Conservation (phyloP, 164 flowering plant genomes). For the Magnolia officinalis region DNA sequence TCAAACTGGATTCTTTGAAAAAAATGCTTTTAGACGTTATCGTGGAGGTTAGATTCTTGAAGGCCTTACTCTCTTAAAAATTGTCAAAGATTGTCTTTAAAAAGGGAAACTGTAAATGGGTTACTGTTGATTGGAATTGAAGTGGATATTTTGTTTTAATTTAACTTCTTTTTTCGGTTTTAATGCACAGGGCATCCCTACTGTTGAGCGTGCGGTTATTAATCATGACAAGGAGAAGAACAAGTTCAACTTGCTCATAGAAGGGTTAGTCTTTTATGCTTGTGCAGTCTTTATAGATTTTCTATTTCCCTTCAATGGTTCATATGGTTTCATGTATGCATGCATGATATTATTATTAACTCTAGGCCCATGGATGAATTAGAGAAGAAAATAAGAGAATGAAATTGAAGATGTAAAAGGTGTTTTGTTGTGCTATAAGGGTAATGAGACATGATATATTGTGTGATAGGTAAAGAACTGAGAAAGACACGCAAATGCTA, state of each 20-base stretch:
- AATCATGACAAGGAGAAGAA: slow-evolving; percentile 24
- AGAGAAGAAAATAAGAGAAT: too few species aligned
- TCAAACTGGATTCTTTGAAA: slow-evolving; percentile 51
- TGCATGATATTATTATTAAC: not conserved
- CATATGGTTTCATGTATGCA: not conserved
- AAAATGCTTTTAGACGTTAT: slow-evolving; percentile 60
- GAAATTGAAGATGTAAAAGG: not conserved
- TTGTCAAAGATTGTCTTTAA: not conserved
- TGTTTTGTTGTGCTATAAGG: not conserved
- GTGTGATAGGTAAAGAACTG: too few species aligned
- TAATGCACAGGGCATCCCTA: slow-evolving; percentile 65
- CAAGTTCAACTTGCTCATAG: slow-evolving; percentile 58
- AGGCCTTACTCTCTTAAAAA: not conserved
- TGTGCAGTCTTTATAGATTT: not conserved
- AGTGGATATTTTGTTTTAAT: not conserved
- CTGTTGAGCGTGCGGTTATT: slow-evolving; percentile 74
- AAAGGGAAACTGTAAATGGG: not conserved
- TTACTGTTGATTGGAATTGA: too few species aligned
- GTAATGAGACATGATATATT: too few species aligned
- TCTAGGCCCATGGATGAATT: not conserved
- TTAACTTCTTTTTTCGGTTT: slow-evolving; percentile 4
- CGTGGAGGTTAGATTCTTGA: slow-evolving; percentile 57
- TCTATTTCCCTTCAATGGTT: too few species aligned
- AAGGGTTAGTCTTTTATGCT: slow-evolving; percentile 63
- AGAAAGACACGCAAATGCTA: too few species aligned